These are phyloP conservation scores for Adansonia gregorii DNA, from an alignment of 441 rosid genomes.

Conservation along the genomic window DNA sequence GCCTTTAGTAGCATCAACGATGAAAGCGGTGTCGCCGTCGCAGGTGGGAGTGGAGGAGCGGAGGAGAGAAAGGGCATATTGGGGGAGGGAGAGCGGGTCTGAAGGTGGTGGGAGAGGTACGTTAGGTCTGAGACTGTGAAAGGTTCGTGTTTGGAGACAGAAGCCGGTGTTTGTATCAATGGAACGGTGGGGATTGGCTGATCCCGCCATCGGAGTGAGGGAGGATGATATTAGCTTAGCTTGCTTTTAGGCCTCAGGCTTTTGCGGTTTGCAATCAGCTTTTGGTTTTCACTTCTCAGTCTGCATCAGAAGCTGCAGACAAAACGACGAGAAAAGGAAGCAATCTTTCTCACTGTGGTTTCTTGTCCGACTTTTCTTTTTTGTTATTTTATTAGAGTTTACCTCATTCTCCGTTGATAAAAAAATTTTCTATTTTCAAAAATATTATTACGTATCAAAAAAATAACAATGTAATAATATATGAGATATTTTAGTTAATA, in stretches of 20 bases:
- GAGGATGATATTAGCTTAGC: too few species aligned
- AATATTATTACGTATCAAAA: too few species aligned
- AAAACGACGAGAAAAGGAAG: too few species aligned
- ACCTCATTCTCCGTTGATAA: too few species aligned
- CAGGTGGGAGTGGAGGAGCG: slow-evolving; percentile 24
- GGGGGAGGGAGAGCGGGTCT: slow-evolving; percentile 60
- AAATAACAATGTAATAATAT: too few species aligned
- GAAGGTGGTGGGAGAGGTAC: slow-evolving; percentile 55
- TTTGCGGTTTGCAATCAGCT: not conserved
- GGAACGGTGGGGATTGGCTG: slow-evolving; percentile 17
- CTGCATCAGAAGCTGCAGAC: too few species aligned
- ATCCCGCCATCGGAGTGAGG: not conserved
- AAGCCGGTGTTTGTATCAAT: slow-evolving; percentile 54
- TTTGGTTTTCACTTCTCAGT: too few species aligned
- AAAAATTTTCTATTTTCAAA: too few species aligned
- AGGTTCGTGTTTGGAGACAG: slow-evolving; percentile 47
- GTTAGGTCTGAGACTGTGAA: slow-evolving; percentile 52
- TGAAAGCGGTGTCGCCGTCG: slow-evolving; percentile 41
- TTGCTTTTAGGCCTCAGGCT: not conserved
- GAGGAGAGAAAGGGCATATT: slow-evolving; percentile 57
- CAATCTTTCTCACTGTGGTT: too few species aligned
- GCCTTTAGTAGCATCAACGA: slow-evolving; percentile 47
- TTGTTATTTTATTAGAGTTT: too few species aligned
- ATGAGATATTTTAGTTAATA: too few species aligned
- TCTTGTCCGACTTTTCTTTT: too few species aligned